Evolutionary conservation across 208 protist species (phyloP).

Genomic region (Leptomonas seymouri): DNA sequence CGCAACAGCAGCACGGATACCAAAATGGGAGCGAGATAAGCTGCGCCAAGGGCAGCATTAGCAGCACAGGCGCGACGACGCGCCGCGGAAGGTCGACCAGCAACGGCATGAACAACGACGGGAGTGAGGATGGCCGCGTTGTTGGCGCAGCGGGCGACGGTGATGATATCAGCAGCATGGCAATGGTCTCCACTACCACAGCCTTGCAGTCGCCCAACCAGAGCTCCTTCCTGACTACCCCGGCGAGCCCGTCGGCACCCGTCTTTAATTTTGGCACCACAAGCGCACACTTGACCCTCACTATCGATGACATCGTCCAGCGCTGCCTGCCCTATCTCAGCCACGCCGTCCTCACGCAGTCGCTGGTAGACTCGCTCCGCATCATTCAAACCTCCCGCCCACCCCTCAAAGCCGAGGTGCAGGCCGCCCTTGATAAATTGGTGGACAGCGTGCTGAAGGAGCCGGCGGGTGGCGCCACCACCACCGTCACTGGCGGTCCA

Average conservation of each 20-base stretch:
- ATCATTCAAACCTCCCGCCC: constrained; percentile 60
- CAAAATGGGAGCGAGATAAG: neutral
- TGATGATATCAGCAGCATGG: constrained; percentile 12
- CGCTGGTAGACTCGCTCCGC: constrained; percentile 64
- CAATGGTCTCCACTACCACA: constrained; percentile 10
- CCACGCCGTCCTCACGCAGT: constrained; percentile 61
- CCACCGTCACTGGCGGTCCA: neutral
- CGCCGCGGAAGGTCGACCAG: constrained; percentile 3
- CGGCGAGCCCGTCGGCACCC: constrained; percentile 19
- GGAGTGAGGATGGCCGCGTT: constrained; percentile 3
- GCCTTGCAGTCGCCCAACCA: constrained; percentile 1
- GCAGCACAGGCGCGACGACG: constrained; percentile 2
- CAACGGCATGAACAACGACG: neutral
- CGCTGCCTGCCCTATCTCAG: constrained; percentile 71
- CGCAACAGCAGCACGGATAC: constrained; percentile 8
- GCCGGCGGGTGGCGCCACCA: constrained; percentile 9
- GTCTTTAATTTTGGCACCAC: constrained; percentile 21
- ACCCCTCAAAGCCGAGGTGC: constrained; percentile 49
- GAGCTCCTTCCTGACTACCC: constrained; percentile 27
- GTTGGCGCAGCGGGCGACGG: too few relatives aligned
- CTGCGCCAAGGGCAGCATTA: constrained; percentile 1
- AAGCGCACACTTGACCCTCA: constrained; percentile 24
- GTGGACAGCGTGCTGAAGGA: constrained; percentile 79
- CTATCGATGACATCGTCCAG: constrained; percentile 68
- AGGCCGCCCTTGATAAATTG: constrained; percentile 67